Conservation (phyloP, 140 eudicot genomes). For the Bidens hawaiensis region DNA sequence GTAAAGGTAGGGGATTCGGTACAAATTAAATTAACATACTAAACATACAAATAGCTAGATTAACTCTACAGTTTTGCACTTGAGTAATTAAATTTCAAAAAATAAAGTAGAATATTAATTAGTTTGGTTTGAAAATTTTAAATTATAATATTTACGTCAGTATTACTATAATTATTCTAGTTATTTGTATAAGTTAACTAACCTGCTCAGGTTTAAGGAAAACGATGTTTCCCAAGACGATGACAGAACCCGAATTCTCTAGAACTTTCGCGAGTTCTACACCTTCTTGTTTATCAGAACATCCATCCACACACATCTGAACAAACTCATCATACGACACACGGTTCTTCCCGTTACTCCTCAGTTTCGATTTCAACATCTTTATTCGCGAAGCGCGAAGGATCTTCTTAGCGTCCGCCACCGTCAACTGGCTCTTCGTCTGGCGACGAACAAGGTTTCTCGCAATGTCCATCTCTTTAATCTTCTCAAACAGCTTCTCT, state of each 20-base stretch:
- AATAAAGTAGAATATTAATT: too few species aligned
- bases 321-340: constrained; percentile 52
- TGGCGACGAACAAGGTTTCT: constrained; percentile 14
- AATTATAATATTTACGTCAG: too few species aligned
- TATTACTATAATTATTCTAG: too few species aligned
- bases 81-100: too few species aligned
- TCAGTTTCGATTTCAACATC: constrained; percentile 53
- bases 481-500: constrained; percentile 26
- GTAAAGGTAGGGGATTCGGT: too few species aligned
- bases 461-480: constrained; percentile 26
- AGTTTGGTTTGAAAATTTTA: too few species aligned
- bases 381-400: constrained; percentile 52
- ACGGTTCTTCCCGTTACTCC: constrained; percentile 25
- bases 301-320: constrained; percentile 40
- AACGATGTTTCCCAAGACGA: constrained; percentile 62
- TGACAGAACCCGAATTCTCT: constrained; percentile 68
- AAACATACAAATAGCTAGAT: too few species aligned
- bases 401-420: constrained; percentile 63
- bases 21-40: too few species aligned
- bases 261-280: constrained; percentile 54
- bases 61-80: too few species aligned
- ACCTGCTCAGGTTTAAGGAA: constrained; percentile 85
- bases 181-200: constrained; percentile 9
- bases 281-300: constrained; percentile 46
- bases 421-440: constrained; percentile 34